Evolutionary conservation across 768 basidiomycete genomes (phyloP), one percentile per base, ranked within the genome.

Genomic region (Calocybe indica): DNA sequence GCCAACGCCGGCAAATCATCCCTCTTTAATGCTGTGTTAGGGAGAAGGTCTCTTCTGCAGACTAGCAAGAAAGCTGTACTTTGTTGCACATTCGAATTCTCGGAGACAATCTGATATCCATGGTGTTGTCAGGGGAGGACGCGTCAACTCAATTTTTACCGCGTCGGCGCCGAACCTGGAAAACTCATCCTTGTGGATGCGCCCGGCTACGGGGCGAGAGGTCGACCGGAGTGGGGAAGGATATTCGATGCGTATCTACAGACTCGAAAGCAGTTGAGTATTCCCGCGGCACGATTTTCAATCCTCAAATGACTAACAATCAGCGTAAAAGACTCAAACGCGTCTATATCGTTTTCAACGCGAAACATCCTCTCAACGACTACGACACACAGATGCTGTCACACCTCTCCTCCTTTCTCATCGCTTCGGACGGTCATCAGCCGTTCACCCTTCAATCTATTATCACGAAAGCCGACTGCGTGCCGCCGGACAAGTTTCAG

Each of bases 1-100:
- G 86, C 88, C 2, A 90, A 90, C 56, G 80, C 73, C 15, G 88
- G 88, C 28, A 90, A 90, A 61, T 88, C 86, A 1, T 76, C 82
- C 3, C 62, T 90, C 30, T 71, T 89, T 7, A 90, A 89, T 53
- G 76, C 81, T 9, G 75, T 89, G 4, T 57, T 88, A 4, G 78
- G 78, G 2, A 68, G 83, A 32, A 80, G 61, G 45, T 66, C 70
- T 36, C 63, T 90, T 30, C 60, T 85, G 11, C 70, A 75, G 35
- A 82, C 80, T 0, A 87, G 85, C 62, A 84, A 80, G 51, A 85
- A 82, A 58, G 78, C 87, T 35, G 88, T 88, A 32, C 44, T 82
- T 72, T n/a, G 22, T 34, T 35, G 34, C 30, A 43, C 37, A n/a
- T 52, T 14, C 36, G 10, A 4, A 14, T 11, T 39, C 8, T 5